phyloP scores from a whole-genome alignment of 768 basidiomycete genomes.

The Suillus brevipes region DNA sequence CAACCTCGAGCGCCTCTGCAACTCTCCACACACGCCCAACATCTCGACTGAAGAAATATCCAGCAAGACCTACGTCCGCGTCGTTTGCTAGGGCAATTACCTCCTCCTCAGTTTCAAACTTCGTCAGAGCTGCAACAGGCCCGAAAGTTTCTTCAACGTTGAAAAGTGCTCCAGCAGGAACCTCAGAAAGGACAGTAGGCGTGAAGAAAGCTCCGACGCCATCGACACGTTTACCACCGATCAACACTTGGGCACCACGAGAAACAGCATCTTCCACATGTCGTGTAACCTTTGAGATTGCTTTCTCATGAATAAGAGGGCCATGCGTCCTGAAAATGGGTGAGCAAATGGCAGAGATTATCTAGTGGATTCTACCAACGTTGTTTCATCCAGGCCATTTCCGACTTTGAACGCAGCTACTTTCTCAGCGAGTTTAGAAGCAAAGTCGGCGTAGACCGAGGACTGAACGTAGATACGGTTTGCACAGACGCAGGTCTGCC shows the following conservation, averaged over 20 bases:
- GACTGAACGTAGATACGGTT: constrained; percentile 95
- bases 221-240: constrained; percentile 78
- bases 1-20: constrained; percentile 91
- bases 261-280: constrained; percentile 89
- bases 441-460: constrained; percentile 89
- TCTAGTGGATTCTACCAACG: constrained; percentile 45
- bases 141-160: constrained; percentile 94
- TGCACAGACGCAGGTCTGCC: constrained; percentile 86
- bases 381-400: constrained; percentile 75
- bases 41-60: constrained; percentile 90
- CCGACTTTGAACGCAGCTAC: constrained; percentile 87
- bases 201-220: constrained; percentile 68
- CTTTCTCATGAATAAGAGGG: constrained; percentile 86
- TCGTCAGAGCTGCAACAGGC: constrained; percentile 81
- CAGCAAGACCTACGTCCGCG: constrained; percentile 83
- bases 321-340: constrained; percentile 76
- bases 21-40: constrained; percentile 91
- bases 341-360: not conserved
- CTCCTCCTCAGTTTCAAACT: constrained; percentile 94
- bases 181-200: constrained; percentile 89
- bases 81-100: constrained; percentile 84
- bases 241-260: constrained; percentile 83
- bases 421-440: constrained; percentile 78
- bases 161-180: constrained; percentile 64
- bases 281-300: constrained; percentile 78